Evolutionary conservation across 2,329 filamentous ascomycete species (phyloP).

Genomic region (Fusarium caatingaense): DNA sequence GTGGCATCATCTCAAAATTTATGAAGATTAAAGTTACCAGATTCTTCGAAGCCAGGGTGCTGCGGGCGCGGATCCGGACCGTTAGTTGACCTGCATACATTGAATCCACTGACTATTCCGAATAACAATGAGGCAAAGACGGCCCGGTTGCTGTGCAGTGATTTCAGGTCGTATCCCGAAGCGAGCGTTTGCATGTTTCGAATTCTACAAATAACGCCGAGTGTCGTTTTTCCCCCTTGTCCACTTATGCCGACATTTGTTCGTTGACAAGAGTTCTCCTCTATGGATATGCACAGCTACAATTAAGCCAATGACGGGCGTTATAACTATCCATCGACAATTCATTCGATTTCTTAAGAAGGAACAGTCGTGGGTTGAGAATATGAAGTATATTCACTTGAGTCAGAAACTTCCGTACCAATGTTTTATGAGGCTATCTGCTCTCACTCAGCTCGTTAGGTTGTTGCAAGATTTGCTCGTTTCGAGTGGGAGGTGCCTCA

Average conservation of each 20-base stretch:
- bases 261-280: background rate
- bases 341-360: background rate
- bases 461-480: background rate
- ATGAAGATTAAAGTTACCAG: background rate
- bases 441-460: background rate
- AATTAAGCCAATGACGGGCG: background rate
- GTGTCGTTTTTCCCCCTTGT: background rate
- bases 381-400: background rate
- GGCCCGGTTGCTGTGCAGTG: slow-evolving; percentile 21
- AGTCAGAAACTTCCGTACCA: background rate
- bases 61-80: slow-evolving; percentile 15
- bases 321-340: background rate
- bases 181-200: slow-evolving; percentile 6
- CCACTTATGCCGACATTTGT: background rate
- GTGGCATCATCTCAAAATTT: slow-evolving; percentile 1
- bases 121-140: slow-evolving; percentile 8
- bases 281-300: background rate
- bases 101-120: background rate
- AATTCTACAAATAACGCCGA: background rate
- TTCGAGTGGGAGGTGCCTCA: background rate
- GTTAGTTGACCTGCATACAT: slow-evolving; percentile 9
- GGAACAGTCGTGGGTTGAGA: background rate
- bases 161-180: slow-evolving; percentile 4
- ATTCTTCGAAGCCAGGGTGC: background rate
- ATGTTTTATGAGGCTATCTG: background rate